Evolutionary conservation across 2,329 filamentous ascomycete species (phyloP), one percentile per base, ranked within the genome.

Genomic region (Fusarium sp.): DNA sequence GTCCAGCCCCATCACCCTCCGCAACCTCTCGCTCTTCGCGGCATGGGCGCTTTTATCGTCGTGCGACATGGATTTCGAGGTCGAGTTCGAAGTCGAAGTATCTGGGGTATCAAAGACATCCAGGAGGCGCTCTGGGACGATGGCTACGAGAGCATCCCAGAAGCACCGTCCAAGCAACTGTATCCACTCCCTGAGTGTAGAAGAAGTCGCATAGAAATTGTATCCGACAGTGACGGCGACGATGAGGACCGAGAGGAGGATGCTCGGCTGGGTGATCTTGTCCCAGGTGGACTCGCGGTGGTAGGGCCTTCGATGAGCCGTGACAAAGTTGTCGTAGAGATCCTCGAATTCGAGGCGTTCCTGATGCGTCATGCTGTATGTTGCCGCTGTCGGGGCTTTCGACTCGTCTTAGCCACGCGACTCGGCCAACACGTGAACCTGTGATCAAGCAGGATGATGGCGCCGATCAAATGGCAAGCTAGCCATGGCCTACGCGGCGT

Each of bases 21-120:
- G 86, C 83, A 95, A 87, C 11, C 88, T 87, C 74, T 91, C 88
- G 79, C 90, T 91, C 82, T 95, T 95, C 30, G 88, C 87, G 17
- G 86, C 86, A 84, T 88, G 85, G 47, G 82, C 86, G 74, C 78
- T 84, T 68, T 81, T 82, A 64, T 77, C 82, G 69, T 77, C 80
- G 79, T 80, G 79, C 73, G 70, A 82, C 82, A 80, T 84, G 43
- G 83, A 80, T 63, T 78, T 78, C 12, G 85, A 82, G 54, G 85
- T 80, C 17, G 85, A 82, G 54, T 85, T 80, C 17, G 85, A 82
- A 68, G 84, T 85, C 70, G 84, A 86, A 79, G 85, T 86, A 71
- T 88, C 86, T 87, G 84, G 90, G 81, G 81, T 78, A 79, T 91
- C 89, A 73, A 92, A 71, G 63, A 87, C 83, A 82, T 90, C 88